A percentile compares a stretch with the other conserved stretches of the same genome.
Evolutionary conservation across 2,329 filamentous ascomycete species (phyloP).

Genomic region (Hansfordia pulvinata): DNA sequence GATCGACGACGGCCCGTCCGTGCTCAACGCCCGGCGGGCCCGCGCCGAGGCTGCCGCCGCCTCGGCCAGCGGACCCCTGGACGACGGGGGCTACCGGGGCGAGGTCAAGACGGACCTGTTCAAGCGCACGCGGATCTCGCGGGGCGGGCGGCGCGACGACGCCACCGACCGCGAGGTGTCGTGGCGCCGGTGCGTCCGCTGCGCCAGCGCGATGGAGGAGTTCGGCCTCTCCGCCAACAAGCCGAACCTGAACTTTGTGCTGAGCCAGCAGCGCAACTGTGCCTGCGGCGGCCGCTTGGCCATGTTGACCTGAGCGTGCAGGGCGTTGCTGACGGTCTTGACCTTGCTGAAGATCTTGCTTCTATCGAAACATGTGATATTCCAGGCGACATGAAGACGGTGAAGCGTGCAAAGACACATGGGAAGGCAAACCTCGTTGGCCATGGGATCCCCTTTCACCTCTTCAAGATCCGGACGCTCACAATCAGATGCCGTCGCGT

Average conservation of each 20-base stretch:
- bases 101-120: conserved; percentile 20
- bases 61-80: conserved; percentile 24
- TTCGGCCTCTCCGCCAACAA: conserved; percentile 22
- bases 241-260: conserved; percentile 37
- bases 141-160: conserved; percentile 3
- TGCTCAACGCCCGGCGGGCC: conserved; percentile 23
- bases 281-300: conserved; percentile 41
- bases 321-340: too few relatives aligned
- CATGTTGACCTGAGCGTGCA: too few relatives aligned
- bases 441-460: too few relatives aligned
- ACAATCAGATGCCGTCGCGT: too few relatives aligned
- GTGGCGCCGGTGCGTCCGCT: conserved; percentile 42
- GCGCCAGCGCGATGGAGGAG: conserved; percentile 54
- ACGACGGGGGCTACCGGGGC: conserved; percentile 45
- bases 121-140: too few relatives aligned
- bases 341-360: too few relatives aligned
- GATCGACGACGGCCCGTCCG: conserved; percentile 35
- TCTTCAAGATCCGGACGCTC: too few relatives aligned
- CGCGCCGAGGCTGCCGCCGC: too few relatives aligned
- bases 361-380: too few relatives aligned
- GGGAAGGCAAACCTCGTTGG: too few relatives aligned
- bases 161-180: conserved; percentile 5
- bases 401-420: too few relatives aligned
- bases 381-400: too few relatives aligned
- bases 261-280: conserved; percentile 40